phyloP scores from a whole-genome alignment of 2,329 filamentous ascomycete genomes.

The Chrysoporthe cubensis region DNA sequence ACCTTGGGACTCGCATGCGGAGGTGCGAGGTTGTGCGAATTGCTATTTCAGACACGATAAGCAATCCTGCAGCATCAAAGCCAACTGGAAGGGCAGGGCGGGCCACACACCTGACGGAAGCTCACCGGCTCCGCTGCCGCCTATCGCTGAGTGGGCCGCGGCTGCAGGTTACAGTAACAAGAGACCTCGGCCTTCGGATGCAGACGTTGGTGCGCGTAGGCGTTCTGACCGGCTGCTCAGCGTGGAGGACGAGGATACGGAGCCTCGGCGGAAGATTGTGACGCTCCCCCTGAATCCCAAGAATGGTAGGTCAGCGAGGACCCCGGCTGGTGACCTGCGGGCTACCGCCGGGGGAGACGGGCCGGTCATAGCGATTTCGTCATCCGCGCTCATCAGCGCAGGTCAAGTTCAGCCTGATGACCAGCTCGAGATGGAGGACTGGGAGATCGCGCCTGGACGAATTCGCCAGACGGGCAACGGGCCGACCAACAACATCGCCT shows the following conservation, averaged over 20 bases:
- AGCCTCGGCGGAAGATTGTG: constrained; percentile 8
- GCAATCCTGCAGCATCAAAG: constrained; percentile 20
- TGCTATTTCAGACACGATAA: constrained; percentile 22
- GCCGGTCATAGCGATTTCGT: not conserved
- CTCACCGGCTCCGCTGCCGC: not conserved
- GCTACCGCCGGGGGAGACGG: not conserved
- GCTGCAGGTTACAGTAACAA: constrained; percentile 10
- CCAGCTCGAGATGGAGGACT: constrained; percentile 41
- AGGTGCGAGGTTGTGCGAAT: constrained; percentile 21
- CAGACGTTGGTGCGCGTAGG: not conserved
- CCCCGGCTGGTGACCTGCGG: not conserved
- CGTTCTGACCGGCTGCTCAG: not conserved
- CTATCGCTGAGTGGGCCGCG: constrained; percentile 15
- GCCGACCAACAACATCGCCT: constrained; percentile 35
- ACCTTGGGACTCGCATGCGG: constrained; percentile 4
- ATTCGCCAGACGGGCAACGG: constrained; percentile 30
- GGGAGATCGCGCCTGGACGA: constrained; percentile 42
- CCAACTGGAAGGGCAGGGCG: constrained; percentile 14
- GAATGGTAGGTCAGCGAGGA: not conserved
- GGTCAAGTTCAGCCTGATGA: constrained; percentile 29
- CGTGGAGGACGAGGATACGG: constrained; percentile 4
- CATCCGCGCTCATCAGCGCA: constrained; percentile 29
- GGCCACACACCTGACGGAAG: not conserved
- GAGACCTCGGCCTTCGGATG: constrained; percentile 6
- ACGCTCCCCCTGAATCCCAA: constrained; percentile 5